Evolutionary conservation across 495 filamentous ascomycete species (phyloP).

Genomic region (Penicillium alfredii): DNA sequence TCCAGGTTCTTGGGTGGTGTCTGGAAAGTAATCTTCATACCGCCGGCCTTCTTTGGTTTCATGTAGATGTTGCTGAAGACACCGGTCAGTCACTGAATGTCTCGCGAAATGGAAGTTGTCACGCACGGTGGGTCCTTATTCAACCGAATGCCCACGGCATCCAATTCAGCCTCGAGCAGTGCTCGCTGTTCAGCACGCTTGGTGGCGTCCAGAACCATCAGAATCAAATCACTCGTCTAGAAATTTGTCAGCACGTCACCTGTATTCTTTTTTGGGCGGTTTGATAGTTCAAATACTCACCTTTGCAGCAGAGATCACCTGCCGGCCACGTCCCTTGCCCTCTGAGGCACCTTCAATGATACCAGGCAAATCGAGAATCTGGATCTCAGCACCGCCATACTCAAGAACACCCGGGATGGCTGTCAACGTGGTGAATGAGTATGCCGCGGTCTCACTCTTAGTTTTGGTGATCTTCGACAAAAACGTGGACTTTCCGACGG

Average conservation of each 20-base stretch:
- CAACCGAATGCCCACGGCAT: constrained; percentile 91
- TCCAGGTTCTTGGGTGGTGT: constrained; percentile 82
- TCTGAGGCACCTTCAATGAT: constrained; percentile 98
- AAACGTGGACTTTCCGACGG: constrained; percentile 98
- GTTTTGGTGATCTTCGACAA: constrained; percentile 99
- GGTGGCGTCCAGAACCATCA: constrained; percentile 97
- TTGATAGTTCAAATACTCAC: constrained; percentile 17
- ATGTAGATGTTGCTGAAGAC: constrained; percentile 84
- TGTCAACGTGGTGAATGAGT: constrained; percentile 96
- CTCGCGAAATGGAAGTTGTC: background rate
- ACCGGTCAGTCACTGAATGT: constrained; percentile 11
- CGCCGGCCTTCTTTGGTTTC: constrained; percentile 94
- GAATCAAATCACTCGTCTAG: constrained; percentile 89
- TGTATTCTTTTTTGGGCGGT: background rate
- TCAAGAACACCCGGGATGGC: constrained; percentile 97
- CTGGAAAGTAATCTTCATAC: constrained; percentile 97
- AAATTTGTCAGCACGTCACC: background rate
- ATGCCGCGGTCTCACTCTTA: constrained; percentile 91
- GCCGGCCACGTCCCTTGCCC: constrained; percentile 91
- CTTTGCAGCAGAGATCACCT: constrained; percentile 98
- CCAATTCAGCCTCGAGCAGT: constrained; percentile 84
- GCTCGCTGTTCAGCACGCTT: constrained; percentile 94
- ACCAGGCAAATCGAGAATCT: constrained; percentile 95
- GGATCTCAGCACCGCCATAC: constrained; percentile 97
- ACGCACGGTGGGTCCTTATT: constrained; percentile 87